Conservation (phyloP, 2,329 filamentous ascomycete species). For the Clonostachys solani region DNA sequence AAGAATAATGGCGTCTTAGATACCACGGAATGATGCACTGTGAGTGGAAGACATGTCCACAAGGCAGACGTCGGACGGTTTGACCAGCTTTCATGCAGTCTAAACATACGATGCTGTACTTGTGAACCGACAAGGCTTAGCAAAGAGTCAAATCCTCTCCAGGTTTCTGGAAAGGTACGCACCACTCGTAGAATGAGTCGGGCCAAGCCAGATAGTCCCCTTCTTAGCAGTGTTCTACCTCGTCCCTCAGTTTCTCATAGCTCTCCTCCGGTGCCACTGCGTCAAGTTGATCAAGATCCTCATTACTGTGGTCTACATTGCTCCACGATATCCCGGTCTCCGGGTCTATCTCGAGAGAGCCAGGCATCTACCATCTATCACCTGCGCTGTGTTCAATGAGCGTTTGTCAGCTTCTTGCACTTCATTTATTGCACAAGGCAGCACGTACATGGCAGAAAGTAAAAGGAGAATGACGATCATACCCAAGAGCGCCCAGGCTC, state of each 20-base stretch:
- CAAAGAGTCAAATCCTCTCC: too few species aligned
- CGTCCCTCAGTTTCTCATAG: not conserved
- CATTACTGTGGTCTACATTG: not conserved
- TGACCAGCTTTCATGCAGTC: too few species aligned
- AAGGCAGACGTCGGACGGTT: too few species aligned
- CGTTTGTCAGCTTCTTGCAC: not conserved
- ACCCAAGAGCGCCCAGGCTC: not conserved
- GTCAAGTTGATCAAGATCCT: conserved; percentile 22
- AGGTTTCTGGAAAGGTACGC: not conserved
- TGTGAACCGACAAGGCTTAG: too few species aligned
- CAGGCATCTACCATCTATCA: not conserved
- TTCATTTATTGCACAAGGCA: not conserved
- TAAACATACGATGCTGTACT: too few species aligned
- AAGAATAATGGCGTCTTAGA: too few species aligned
- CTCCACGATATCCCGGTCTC: not conserved
- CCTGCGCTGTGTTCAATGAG: not conserved
- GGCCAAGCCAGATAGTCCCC: not conserved
- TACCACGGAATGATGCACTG: too few species aligned
- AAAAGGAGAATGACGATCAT: not conserved
- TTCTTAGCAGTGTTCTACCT: not conserved
- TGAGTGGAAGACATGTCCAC: too few species aligned
- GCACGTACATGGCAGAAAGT: not conserved
- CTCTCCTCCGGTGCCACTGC: conserved; percentile 5
- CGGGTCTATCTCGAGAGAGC: not conserved
- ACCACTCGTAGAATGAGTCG: not conserved